These are phyloP conservation scores for Arabidopsis thaliana DNA, from an alignment of 345 rosid genomes.

Conservation along the genomic window DNA sequence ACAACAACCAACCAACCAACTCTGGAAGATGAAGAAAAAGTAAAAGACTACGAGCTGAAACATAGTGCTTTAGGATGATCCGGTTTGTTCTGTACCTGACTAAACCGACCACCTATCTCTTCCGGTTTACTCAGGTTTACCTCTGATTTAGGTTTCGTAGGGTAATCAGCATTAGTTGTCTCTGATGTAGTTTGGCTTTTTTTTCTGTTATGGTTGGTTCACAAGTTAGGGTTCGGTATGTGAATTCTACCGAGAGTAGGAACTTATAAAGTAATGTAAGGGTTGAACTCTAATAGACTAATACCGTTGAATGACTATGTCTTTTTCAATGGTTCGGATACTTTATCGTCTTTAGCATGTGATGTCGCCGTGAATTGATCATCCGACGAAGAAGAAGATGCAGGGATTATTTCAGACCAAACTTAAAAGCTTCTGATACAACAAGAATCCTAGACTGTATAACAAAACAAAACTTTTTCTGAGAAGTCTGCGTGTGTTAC, in stretches of 20 bases:
- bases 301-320: not conserved
- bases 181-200: not conserved
- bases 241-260: conserved; percentile 23
- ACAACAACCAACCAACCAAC: conserved; percentile 23
- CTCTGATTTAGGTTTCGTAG: conserved; percentile 8
- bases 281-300: not conserved
- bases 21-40: conserved; percentile 28
- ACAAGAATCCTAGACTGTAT: too few species aligned
- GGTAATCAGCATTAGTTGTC: conserved; percentile 2
- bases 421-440: too few species aligned
- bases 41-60: conserved; percentile 19
- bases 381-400: not conserved
- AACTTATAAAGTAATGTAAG: not conserved
- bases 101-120: not conserved
- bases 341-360: not conserved
- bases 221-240: conserved; percentile 15
- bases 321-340: not conserved
- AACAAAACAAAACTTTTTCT: not conserved
- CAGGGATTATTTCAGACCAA: too few species aligned
- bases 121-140: conserved; percentile 21
- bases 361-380: conserved; percentile 41
- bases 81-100: conserved; percentile 1
- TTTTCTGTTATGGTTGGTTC: not conserved
- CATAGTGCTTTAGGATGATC: conserved; percentile 24
- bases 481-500: not conserved